These are phyloP conservation scores for Hygrocybe punicea DNA, from an alignment of 768 basidiomycete species.

Conservation along the genomic window DNA sequence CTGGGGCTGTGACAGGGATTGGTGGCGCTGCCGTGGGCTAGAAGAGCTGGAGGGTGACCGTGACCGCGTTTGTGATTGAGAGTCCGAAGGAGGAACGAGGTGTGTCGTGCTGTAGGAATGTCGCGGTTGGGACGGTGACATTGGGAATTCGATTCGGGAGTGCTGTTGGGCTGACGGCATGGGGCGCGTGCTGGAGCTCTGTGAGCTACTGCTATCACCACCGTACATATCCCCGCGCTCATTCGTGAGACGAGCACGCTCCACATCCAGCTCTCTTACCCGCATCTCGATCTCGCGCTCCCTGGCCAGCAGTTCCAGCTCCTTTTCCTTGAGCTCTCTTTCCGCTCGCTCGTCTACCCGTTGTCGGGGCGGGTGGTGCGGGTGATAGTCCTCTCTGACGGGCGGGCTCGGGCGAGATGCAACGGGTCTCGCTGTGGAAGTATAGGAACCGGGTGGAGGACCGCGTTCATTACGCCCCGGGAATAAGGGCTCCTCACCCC, in stretches of 20 bases:
- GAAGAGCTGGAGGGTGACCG: constrained; percentile 5
- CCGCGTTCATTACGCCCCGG: constrained; percentile 4
- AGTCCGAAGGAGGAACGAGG: constrained; percentile 36
- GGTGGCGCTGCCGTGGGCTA: constrained; percentile 3
- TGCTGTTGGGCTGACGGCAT: not conserved
- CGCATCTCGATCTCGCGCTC: constrained; percentile 55
- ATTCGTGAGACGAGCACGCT: constrained; percentile 44
- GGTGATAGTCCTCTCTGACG: constrained; percentile 20
- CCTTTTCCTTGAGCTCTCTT: constrained; percentile 53
- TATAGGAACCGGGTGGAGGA: not conserved
- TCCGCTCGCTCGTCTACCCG: constrained; percentile 50
- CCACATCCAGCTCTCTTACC: constrained; percentile 55
- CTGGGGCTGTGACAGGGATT: constrained; percentile 27
- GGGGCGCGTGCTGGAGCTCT: constrained; percentile 6
- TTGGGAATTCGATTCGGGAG: constrained; percentile 8
- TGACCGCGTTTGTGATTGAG: constrained; percentile 26
- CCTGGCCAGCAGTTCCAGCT: constrained; percentile 48
- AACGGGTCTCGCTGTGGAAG: not conserved
- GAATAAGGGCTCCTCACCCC: constrained; percentile 20
- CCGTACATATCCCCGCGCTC: constrained; percentile 29
- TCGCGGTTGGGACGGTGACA: constrained; percentile 19
- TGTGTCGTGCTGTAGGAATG: constrained; percentile 45
- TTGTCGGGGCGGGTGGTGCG: constrained; percentile 35
- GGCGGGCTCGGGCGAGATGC: not conserved
- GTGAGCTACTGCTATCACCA: not conserved